Base-by-base conservation (phyloP, 2,329 filamentous ascomycete genomes). In the Daldinia eschscholtzii region DNA sequence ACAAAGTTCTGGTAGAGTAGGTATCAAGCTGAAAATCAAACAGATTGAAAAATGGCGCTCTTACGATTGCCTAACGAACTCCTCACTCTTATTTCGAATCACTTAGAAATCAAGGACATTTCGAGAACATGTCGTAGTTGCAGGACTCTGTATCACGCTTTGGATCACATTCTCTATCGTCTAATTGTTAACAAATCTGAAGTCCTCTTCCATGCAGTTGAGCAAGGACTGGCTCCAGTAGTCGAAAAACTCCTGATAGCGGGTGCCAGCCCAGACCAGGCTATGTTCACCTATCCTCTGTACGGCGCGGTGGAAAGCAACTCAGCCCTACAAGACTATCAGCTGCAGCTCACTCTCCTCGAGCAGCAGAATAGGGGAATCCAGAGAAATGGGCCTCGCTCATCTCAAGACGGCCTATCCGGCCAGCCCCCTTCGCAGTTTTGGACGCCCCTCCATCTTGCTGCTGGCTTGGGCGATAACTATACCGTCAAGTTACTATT, bases 21-120 rank as follows among this genome's bases (percentile, higher is more conserved):
- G 26, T 28, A 39, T 5, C 12, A 7, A 18, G 4, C 13, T 28
- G 20, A 28, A n/a, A 42, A 42, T 3, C 6, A 37, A 42, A 50
- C 6, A 50, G 4, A 9, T n/a, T 9, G 52, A n/a, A 20, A 13
- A 52, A 42, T 28, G 57, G 33, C 20, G 37, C 56, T 48, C 15
- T 33, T 61, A 56, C 28, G 28, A 13, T 42, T 67, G n/a, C 59
- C 64, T n/a, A 28, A 39, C 15, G 64, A 67, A 18, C 46, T 67
- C 37, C 39, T 67, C 3, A 20, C 6, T 28, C 30, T 56, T 12
- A 12, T 64, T 7, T 20, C 60, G 15, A 46, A 42, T 10, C 5
- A 59, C 42, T 30, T 67, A 6, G 6, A 30, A 18, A 33, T 33
- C 18, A 33, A 28, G n/a, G 56, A 64, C 12, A 30, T 67, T 18